Evolutionary conservation across 73 alveolate species (phyloP).

Genomic region (Blepharisma japonicum): DNA sequence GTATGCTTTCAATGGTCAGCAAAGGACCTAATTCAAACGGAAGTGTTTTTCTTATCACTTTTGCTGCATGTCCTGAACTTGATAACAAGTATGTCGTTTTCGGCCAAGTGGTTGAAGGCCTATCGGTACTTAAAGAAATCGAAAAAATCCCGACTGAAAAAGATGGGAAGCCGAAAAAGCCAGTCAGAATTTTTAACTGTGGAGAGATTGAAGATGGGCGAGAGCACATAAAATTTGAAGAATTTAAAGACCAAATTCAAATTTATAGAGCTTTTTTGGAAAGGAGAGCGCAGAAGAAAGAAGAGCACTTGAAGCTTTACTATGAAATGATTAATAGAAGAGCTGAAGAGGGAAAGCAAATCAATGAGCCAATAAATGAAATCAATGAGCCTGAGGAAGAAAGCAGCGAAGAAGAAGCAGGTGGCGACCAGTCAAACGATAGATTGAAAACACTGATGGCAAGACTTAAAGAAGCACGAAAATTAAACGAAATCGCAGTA

Average conservation of each 20-base stretch:
- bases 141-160: constrained; percentile 68
- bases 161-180: constrained; percentile 86
- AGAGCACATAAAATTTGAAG: constrained; percentile 28
- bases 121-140: constrained; percentile 67
- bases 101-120: constrained; percentile 89
- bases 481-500: constrained; percentile 55
- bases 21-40: constrained; percentile 92
- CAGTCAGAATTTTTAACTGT: constrained; percentile 84
- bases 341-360: not conserved
- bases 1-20: constrained; percentile 81
- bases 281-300: constrained; percentile 1
- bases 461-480: constrained; percentile 60
- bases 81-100: constrained; percentile 86
- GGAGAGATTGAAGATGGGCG: constrained; percentile 67
- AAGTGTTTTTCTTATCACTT: constrained; percentile 51
- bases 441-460: constrained; percentile 38
- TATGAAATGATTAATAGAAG: constrained; percentile 1
- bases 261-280: constrained; percentile 22
- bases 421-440: constrained; percentile 32
- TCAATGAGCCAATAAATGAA: constrained; percentile 18
- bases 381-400: not conserved
- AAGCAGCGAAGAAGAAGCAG: constrained; percentile 29
- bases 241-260: not conserved
- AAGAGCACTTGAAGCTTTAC: constrained; percentile 21
- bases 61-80: constrained; percentile 53